Evolutionary conservation across 192 early-diverging fungal species (phyloP).

Genomic region (Linnemannia schmuckeri): DNA sequence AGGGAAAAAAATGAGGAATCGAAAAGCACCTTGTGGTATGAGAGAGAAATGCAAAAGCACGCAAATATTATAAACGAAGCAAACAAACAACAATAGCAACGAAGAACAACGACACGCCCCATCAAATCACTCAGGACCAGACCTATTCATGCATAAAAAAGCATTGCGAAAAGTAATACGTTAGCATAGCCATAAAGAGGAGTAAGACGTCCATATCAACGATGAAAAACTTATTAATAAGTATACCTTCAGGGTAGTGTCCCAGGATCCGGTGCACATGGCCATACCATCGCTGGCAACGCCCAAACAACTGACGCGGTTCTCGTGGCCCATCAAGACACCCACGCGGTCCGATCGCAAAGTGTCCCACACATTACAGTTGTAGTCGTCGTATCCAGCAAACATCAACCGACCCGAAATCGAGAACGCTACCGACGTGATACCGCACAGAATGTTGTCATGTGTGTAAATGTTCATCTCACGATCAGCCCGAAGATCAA

Average conservation of each 20-base stretch:
- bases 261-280: conserved; percentile 98
- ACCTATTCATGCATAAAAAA: conserved; percentile 4
- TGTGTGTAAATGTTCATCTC: conserved; percentile 99
- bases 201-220: background rate
- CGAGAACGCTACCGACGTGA: conserved; percentile 98
- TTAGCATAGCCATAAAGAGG: background rate
- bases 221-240: background rate
- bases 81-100: background rate
- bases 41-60: background rate
- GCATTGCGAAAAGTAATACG: background rate
- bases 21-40: background rate
- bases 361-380: conserved; percentile 99
- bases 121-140: conserved; percentile 13
- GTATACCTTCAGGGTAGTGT: conserved; percentile 94
- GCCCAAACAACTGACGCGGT: conserved; percentile 96
- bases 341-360: conserved; percentile 95
- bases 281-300: conserved; percentile 98
- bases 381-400: conserved; percentile 99
- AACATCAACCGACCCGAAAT: conserved; percentile 96
- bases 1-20: background rate
- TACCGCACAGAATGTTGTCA: conserved; percentile 98
- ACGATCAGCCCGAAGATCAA: conserved; percentile 97
- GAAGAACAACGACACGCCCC: too few species aligned
- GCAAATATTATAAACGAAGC: background rate
- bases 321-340: conserved; percentile 94